These are phyloP conservation scores for Euphorbia tirucalli DNA, from an alignment of 345 rosid species.

Conservation along the genomic window DNA sequence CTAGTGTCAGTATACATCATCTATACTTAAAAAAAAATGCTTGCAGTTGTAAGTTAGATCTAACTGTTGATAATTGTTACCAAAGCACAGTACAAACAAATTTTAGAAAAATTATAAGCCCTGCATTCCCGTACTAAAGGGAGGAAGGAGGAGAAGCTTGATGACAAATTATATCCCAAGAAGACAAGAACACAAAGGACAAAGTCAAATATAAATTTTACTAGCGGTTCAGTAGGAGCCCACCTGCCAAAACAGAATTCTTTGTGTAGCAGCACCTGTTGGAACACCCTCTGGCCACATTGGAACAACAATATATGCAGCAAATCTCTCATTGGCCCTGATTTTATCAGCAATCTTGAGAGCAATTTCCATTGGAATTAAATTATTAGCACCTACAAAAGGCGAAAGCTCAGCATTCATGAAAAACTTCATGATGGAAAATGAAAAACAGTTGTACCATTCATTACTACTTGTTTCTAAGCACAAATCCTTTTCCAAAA, in stretches of 20 bases:
- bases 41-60: too few species aligned
- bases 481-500: background rate
- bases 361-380: constrained; percentile 97
- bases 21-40: too few species aligned
- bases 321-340: constrained; percentile 84
- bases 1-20: too few species aligned
- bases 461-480: too few species aligned
- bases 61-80: too few species aligned
- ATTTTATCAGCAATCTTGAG: constrained; percentile 86
- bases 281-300: constrained; percentile 99
- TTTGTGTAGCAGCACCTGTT: constrained; percentile 83
- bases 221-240: constrained; percentile 9
- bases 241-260: constrained; percentile 98
- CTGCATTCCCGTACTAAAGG: too few species aligned
- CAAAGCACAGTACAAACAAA: too few species aligned
- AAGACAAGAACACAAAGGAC: background rate
- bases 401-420: constrained; percentile 13
- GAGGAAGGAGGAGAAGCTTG: too few species aligned
- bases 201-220: constrained; percentile 4
- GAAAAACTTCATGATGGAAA: background rate
- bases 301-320: constrained; percentile 83
- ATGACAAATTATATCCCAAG: background rate
- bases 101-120: too few species aligned
- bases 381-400: constrained; percentile 78
- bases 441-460: too few species aligned